A percentile compares a stretch with the other conserved stretches of the same genome.
phyloP scores from a whole-genome alignment of 768 basidiomycete species.

The Tulasnella sp. region DNA sequence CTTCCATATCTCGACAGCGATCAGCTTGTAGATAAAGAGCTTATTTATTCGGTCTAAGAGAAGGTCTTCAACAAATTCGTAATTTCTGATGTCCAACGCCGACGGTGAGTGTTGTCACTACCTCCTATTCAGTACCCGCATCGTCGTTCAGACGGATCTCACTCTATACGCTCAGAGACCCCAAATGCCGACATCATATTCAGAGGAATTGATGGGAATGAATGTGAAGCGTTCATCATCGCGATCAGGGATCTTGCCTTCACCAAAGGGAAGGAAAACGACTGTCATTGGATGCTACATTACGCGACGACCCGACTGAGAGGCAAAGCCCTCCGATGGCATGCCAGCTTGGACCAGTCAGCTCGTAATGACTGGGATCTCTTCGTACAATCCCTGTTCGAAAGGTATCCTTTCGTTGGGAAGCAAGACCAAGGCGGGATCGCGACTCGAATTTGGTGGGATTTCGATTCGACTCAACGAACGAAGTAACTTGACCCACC shows the following conservation, averaged over 20 bases:
- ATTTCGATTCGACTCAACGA: neutral
- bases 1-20: too few species aligned
- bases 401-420: neutral
- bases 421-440: neutral
- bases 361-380: neutral
- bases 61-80: too few species aligned
- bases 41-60: too few species aligned
- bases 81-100: too few species aligned
- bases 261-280: neutral
- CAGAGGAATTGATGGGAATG: neutral
- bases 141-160: too few species aligned
- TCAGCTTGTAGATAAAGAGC: too few species aligned
- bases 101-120: too few species aligned
- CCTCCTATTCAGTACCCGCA: too few species aligned
- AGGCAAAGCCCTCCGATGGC: neutral
- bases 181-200: neutral
- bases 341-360: neutral
- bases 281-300: neutral
- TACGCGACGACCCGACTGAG: neutral
- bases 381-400: neutral
- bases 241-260: neutral
- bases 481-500: too few species aligned
- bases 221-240: neutral
- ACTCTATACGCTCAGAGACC: neutral
- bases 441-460: neutral